Base-by-base conservation (phyloP, 2,329 filamentous ascomycete genomes). In the Alternaria arbusti region DNA sequence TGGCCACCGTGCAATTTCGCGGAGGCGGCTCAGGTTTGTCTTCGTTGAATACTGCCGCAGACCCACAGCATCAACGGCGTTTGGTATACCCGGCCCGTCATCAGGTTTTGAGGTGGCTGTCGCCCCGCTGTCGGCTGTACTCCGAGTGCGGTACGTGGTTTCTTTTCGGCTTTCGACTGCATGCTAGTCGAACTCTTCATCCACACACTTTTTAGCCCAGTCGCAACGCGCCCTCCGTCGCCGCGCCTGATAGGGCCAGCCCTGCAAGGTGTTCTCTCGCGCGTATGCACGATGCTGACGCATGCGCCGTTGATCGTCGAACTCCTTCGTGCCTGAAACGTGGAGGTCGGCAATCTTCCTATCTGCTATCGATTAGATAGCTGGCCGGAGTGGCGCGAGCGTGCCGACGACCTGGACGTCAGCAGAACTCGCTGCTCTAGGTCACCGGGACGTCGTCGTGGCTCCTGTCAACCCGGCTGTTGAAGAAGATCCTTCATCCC, bases 291-390 rank as follows among this genome's bases (percentile, higher is more conserved):
- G 30, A 50, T 30, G 52, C 61, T 61, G 57, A 61, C 47, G 51
- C 46, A 45, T 40, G 52, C 36, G 50, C 52, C 17, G 51, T 51
- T 47, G 58, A 57, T 54, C 43, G 49, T 50, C 58, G 12, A 44
- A 43, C 30, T 45, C n/a, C 40, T 46, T 32, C 28, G 54, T 36
- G 54, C 25, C 40, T 54, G 55, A 64, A 64, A 59, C 57, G 63
- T 64, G 67, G 65, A 69, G 66, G 49, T 36, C 36, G 46, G 49
- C 57, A 69, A 66, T 54, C 40, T 36, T 65, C 61, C 36, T 40
- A 40, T 40, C 36, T 17, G 36, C 55, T 71, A 68, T 70, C 69
- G 68, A 70, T 70, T 68, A 68, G 66, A 69, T 70, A 66, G 64
- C 65, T 52, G 51, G 54, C 63, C 60, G 68, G 54, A 54, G 65